Evolutionary conservation across 2,329 filamentous ascomycete genomes (phyloP), one percentile per base, ranked within the genome.

Genomic region (Uncinocarpus reesii): DNA sequence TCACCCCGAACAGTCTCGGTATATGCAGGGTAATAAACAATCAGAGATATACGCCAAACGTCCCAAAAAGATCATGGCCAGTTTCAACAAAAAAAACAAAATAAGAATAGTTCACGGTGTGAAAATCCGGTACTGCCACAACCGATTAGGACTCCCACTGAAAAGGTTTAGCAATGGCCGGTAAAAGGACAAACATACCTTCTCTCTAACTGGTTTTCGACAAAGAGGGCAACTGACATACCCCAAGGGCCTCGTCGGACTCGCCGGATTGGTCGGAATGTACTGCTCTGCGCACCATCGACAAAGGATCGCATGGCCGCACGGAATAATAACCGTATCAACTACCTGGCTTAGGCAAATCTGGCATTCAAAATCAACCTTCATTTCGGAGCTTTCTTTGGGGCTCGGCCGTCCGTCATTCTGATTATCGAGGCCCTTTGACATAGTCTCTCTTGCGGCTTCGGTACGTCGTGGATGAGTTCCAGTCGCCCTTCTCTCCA

Each of bases 221-320:
- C 62, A 64, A 42, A 64, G 55, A 10, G 61, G 60, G 50, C 62
- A 64, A 2, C 35, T 47, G 10, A 55, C 52, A n/a, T 47, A 26
- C 4, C 40, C 49, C 21, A 52, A 55, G 15, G 55, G 28, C 35
- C 20, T 37, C 11, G 40, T 26, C 42, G 53, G 36, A 52, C 53
- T 23, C 34, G 52, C 55, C 71, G 68, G 23, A 62, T 56, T 48
- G 56, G 64, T 64, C 1, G 73, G 73, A 28, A 72, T 65, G 37
- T 71, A 67, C 42, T 73, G 66, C 42, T 74, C 71, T 2, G 72
- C 73, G 53, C 75, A 78, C 73, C 73, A 78, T 32, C 67, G 62
- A 56, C 75, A 78, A 65, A 78, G 72, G 28, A 72, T 66, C 52
- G 76, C 65, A 57, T 78, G 74, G 0, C 75, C 75, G 51, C 75